Conservation (phyloP, 176 grass and related monocot species). For the Coix lacrymajobi region DNA sequence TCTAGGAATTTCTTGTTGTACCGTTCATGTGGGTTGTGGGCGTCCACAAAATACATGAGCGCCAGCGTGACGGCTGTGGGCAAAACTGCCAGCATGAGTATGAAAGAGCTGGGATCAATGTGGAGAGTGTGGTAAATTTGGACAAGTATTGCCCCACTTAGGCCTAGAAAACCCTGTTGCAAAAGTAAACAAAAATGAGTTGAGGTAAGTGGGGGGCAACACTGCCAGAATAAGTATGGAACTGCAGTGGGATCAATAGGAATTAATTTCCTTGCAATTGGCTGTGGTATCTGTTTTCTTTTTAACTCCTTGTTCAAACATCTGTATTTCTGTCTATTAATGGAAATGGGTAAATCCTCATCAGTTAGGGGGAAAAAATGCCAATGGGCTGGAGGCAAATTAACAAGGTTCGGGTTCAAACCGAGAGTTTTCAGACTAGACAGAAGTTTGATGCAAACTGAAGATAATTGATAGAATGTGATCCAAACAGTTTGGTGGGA, state of each 20-base stretch:
- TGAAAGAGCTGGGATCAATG: slow-evolving; percentile 49
- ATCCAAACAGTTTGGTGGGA: background rate
- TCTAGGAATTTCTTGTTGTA: slow-evolving; percentile 70
- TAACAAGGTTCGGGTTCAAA: background rate
- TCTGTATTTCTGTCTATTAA: background rate
- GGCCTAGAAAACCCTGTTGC: slow-evolving; percentile 75
- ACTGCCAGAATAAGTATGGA: background rate
- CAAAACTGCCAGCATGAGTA: slow-evolving; percentile 72
- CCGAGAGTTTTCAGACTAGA: no score
- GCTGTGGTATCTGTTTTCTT: background rate
- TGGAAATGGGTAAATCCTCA: background rate
- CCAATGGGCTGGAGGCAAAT: background rate
- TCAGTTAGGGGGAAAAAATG: background rate
- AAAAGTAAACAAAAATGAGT: slow-evolving; percentile 4
- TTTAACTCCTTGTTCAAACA: background rate
- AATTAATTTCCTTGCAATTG: background rate
- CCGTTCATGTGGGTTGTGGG: slow-evolving; percentile 27
- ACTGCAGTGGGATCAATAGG: background rate
- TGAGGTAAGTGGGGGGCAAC: background rate
- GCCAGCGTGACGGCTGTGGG: slow-evolving; percentile 55
- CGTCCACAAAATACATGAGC: slow-evolving; percentile 70
- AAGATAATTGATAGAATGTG: background rate
- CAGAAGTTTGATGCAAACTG: background rate
- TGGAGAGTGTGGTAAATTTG: slow-evolving; percentile 49
- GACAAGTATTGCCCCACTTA: slow-evolving; percentile 85